A percentile compares a stretch with the other conserved stretches of the same genome.
These are phyloP conservation scores for Naganishia kalamii DNA, from an alignment of 768 basidiomycete genomes.

Conservation along the genomic window DNA sequence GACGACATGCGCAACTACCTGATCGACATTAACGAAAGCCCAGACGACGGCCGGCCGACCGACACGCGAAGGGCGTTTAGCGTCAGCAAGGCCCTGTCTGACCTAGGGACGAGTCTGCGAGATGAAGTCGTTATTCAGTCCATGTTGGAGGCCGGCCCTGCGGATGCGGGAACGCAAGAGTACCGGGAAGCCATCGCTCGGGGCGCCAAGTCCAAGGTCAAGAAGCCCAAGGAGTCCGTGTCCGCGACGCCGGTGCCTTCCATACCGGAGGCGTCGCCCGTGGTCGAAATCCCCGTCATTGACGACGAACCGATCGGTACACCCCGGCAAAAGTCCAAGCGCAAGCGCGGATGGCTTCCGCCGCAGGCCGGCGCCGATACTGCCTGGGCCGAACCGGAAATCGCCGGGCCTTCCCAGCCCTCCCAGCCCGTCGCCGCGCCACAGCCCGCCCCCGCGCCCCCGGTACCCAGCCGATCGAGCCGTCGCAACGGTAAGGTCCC, in stretches of 20 bases:
- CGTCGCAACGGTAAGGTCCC: background rate
- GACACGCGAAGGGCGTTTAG: background rate
- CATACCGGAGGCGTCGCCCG: too few relatives aligned
- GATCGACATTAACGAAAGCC: background rate
- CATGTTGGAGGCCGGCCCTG: conserved; percentile 7
- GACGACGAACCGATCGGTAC: background rate
- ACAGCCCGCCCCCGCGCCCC: background rate
- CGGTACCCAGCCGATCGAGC: background rate
- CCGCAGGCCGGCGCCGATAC: background rate
- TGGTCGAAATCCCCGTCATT: background rate
- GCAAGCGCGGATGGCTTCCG: conserved; percentile 3
- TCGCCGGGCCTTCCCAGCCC: background rate
- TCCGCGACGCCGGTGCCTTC: background rate
- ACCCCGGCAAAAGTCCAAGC: background rate
- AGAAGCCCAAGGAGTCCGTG: background rate
- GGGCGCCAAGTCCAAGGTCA: background rate
- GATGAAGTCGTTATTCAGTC: conserved; percentile 5
- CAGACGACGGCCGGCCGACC: background rate
- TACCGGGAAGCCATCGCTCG: background rate
- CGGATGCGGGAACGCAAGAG: background rate
- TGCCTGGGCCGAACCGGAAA: background rate
- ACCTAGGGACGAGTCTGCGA: background rate
- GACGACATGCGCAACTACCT: conserved; percentile 10
- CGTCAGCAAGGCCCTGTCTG: background rate
- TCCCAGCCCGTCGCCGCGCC: background rate